Base-by-base conservation (phyloP, 768 basidiomycete species). In the Amanita subjunquillea region DNA sequence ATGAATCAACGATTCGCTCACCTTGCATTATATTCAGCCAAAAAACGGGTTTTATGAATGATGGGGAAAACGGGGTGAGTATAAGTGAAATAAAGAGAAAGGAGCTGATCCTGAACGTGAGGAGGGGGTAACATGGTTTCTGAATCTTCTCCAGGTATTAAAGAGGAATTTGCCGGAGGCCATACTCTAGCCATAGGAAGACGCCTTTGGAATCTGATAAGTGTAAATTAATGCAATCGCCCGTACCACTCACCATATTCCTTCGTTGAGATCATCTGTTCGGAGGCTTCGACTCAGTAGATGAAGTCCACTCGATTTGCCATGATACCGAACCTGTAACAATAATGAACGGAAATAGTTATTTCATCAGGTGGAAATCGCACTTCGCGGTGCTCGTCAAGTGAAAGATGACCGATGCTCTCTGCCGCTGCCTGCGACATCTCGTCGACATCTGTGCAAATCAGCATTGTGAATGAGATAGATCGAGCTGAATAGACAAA, bases 11-110 rank as follows among this genome's bases (percentile, higher is more conserved):
- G 3, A 36, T 17, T 22, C 9, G 6, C 15, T 58, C 57, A 80
- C 82, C 75, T 75, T 13, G 69, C 65, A 37, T 72, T 68, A 61
- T 79, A 91, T 56, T 86, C 82, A 15, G 75, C 65, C 58, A 87
- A 63, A 64, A 92, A 91, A 20, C 78, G 75, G 10, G 66, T 68
- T 65, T 83, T 87, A 65, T 88, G 80, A n/a, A 92, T 67, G 43
- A 93, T 73, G 6, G 91, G 92, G 59, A 88, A 87, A 49, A 82
- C 73, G 5, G 91, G 90, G 58, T 94, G 91, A 29, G 87, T 82
- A 60, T 90, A 86, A 9, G 78, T 79, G 67, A 92, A 92, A 65
- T 89, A 94, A 6, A 91, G 69, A 30, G 79, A 75, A 47, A 93
- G 63, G 3, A 93, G 72, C 37, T 74, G 76, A 53, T 86, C 79